Conservation (phyloP, 257 asterid species). For the Prunella vulgaris region DNA sequence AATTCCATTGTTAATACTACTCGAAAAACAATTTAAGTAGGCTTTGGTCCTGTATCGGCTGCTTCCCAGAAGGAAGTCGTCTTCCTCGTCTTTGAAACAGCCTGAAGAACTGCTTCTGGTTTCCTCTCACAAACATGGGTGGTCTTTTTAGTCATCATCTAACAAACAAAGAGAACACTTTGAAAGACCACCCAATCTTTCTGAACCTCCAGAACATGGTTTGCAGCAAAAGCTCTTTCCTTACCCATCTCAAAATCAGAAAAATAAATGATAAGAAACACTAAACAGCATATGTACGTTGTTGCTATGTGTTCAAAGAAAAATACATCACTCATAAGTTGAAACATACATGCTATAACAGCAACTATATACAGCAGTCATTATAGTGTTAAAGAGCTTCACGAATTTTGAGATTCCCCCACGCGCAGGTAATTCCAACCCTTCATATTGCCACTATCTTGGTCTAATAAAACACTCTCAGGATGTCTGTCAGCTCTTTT, state of each 20-base stretch:
- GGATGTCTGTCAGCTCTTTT: too few relatives aligned
- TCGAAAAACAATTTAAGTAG: constrained; percentile 24
- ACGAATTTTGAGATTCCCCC: not conserved
- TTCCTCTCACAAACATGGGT: too few relatives aligned
- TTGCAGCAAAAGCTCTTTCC: not conserved
- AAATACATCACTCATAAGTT: not conserved
- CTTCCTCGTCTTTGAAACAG: constrained; percentile 86
- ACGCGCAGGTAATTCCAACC: not conserved
- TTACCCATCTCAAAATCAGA: not conserved
- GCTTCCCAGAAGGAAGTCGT: constrained; percentile 78
- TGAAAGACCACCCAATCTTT: not conserved
- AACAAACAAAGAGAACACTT: constrained; percentile 7
- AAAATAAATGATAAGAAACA: not conserved
- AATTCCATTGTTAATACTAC: not conserved
- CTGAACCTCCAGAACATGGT: not conserved
- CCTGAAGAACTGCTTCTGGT: constrained; percentile 65
- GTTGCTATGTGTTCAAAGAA: not conserved
- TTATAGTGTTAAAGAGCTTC: not conserved
- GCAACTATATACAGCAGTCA: not conserved
- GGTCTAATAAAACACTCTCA: not conserved
- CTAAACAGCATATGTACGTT: not conserved
- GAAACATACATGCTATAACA: not conserved
- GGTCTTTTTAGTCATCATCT: not conserved
- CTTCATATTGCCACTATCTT: not conserved
- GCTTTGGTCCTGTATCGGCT: constrained; percentile 26